A percentile compares a stretch with the other conserved stretches of the same genome.
phyloP scores from a whole-genome alignment of 2,329 filamentous ascomycete genomes.

The Botryotinia globosa region DNA sequence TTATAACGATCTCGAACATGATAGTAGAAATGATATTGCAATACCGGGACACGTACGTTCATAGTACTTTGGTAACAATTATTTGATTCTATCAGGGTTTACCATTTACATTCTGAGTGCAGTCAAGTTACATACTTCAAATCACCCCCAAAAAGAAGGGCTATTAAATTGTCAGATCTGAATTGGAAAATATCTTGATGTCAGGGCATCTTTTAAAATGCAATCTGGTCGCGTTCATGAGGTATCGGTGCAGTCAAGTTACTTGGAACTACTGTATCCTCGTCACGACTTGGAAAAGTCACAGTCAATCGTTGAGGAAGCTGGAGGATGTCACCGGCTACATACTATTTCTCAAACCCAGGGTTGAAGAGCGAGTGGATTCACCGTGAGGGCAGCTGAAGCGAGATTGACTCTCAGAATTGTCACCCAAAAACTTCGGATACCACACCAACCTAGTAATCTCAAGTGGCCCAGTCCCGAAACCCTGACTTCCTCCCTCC shows the following conservation, averaged over 20 bases:
- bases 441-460: not conserved
- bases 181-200: not conserved
- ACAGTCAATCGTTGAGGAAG: not conserved
- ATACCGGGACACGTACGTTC: not conserved
- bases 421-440: not conserved
- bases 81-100: not conserved
- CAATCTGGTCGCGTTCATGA: not conserved
- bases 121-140: not conserved
- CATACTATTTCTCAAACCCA: not conserved
- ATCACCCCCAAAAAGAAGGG: not conserved
- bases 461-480: not conserved
- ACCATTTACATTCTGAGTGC: not conserved
- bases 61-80: not conserved
- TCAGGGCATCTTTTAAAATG: not conserved
- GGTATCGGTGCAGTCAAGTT: not conserved
- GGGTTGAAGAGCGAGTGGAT: not conserved
- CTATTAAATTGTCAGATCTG: not conserved
- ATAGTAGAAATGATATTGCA: not conserved
- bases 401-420: not conserved
- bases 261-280: not conserved
- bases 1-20: not conserved
- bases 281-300: not conserved
- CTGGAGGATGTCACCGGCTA: not conserved
- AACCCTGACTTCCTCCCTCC: not conserved
- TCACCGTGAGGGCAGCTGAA: not conserved